These are phyloP conservation scores for Gypsophila paniculata DNA, from an alignment of 179 eudicot genomes.

Conservation along the genomic window DNA sequence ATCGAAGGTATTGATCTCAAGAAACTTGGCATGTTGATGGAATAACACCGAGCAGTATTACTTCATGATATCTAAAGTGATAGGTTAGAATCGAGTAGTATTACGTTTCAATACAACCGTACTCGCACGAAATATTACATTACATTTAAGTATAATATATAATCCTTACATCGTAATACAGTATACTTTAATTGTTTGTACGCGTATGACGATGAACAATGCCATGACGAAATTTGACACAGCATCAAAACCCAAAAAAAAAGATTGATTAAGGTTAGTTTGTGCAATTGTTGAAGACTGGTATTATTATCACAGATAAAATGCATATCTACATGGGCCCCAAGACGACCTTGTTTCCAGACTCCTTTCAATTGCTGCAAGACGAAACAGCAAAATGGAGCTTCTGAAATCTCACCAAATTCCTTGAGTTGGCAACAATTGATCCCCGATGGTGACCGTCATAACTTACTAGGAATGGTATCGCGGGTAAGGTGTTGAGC, in stretches of 20 bases:
- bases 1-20: no score
- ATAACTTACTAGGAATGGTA: conserved; percentile 62
- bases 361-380: conserved; percentile 6
- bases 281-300: not conserved
- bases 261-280: not conserved
- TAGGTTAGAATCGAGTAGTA: no score
- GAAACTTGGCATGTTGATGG: no score
- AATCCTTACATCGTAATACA: no score
- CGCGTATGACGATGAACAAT: no score
- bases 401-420: not conserved
- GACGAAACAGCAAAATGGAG: not conserved
- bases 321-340: not conserved
- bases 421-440: not conserved
- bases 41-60: no score
- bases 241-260: not conserved
- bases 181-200: no score
- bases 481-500: conserved; percentile 29
- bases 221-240: no score
- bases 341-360: not conserved
- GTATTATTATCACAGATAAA: not conserved
- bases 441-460: conserved; percentile 27
- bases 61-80: no score
- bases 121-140: no score
- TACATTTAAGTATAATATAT: no score
- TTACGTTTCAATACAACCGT: no score